A percentile compares a stretch with the other conserved stretches of the same genome.
These are phyloP conservation scores for Cystoderma amianthinum DNA, from an alignment of 768 basidiomycete species.

Conservation along the genomic window DNA sequence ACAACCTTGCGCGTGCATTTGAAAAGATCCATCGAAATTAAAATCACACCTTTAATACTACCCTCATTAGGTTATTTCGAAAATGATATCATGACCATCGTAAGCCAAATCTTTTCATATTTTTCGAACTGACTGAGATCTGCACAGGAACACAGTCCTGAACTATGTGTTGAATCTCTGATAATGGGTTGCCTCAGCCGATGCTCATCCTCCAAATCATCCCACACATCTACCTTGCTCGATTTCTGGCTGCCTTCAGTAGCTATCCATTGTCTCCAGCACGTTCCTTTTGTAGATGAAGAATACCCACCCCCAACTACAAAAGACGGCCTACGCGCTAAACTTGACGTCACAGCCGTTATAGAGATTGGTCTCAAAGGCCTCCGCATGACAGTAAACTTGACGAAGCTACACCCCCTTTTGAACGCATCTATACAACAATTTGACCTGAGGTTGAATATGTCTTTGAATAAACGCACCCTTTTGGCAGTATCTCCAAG, in stretches of 20 bases:
- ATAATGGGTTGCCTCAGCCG: constrained; percentile 29
- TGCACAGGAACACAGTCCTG: constrained; percentile 23
- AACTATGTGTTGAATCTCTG: constrained; percentile 33
- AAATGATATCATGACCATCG: constrained; percentile 41
- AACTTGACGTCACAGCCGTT: constrained; percentile 23
- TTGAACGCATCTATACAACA: constrained; percentile 14
- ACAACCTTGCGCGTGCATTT: constrained; percentile 18
- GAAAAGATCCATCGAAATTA: constrained; percentile 27
- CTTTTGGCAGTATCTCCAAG: constrained; percentile 13
- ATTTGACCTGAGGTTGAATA: constrained; percentile 15
- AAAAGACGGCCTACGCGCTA: constrained; percentile 15
- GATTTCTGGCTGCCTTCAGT: constrained; percentile 34
- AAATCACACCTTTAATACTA: constrained; percentile 51
- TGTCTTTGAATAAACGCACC: constrained; percentile 24
- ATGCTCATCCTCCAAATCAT: constrained; percentile 15
- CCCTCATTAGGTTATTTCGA: constrained; percentile 35
- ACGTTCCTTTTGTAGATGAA: constrained; percentile 28
- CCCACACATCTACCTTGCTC: constrained; percentile 20
- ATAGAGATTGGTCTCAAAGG: constrained; percentile 13
- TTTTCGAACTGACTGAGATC: constrained; percentile 1
- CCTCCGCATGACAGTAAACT: constrained; percentile 14
- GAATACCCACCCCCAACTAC: constrained; percentile 19
- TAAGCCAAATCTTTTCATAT: no score
- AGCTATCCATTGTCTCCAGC: constrained; percentile 39
- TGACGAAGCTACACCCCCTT: constrained; percentile 9